These are phyloP conservation scores for Collybiopsis luxurians DNA, from an alignment of 768 basidiomycete species.

Conservation along the genomic window DNA sequence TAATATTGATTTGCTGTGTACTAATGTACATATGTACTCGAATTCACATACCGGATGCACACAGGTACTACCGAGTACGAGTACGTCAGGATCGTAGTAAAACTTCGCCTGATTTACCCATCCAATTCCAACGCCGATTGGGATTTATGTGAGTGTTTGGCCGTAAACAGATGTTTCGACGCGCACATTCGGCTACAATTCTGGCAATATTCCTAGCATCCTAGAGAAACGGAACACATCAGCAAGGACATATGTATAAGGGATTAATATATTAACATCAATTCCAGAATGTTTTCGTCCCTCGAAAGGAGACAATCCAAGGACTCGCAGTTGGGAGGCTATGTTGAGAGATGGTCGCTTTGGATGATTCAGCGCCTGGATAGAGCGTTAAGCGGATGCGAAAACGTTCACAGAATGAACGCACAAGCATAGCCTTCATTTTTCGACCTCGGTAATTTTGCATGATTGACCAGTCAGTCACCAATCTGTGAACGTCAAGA, in stretches of 20 bases:
- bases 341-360: conserved; percentile 56
- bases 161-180: conserved; percentile 61
- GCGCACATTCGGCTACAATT: conserved; percentile 76
- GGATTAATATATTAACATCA: conserved; percentile 58
- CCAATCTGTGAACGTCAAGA: conserved; percentile 67
- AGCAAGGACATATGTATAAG: background rate
- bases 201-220: conserved; percentile 89
- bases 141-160: conserved; percentile 73
- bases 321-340: conserved; percentile 66
- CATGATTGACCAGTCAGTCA: conserved; percentile 43
- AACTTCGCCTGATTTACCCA: conserved; percentile 74
- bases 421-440: conserved; percentile 1
- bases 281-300: conserved; percentile 89
- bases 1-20: too few species aligned
- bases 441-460: conserved; percentile 11
- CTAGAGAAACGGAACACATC: conserved; percentile 35
- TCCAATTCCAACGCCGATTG: conserved; percentile 77
- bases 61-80: too few species aligned
- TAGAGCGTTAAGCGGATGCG: background rate
- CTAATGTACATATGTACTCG: too few species aligned
- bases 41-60: too few species aligned
- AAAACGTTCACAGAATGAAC: background rate
- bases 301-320: conserved; percentile 72
- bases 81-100: conserved; percentile 30
- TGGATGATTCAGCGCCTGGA: conserved; percentile 19